Percentiles rank a stretch among this genome's conserved stretches.
These are phyloP conservation scores for Colletotrichum sublineola DNA, from an alignment of 2,329 filamentous ascomycete species.

Conservation along the genomic window DNA sequence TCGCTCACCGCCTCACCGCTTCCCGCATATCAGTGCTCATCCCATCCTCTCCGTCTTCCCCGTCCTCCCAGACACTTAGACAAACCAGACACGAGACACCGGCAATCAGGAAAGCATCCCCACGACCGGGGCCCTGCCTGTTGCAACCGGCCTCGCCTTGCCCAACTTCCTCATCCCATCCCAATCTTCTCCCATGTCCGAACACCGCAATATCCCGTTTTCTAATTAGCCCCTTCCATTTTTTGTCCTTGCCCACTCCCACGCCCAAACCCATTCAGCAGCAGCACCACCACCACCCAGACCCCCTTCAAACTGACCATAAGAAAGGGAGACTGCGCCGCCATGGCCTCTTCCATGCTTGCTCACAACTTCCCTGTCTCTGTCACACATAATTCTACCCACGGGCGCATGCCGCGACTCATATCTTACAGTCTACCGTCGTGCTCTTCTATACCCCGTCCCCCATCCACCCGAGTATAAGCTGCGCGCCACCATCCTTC, in stretches of 20 bases:
- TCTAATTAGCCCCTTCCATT: slow-evolving; percentile 32
- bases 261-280: slow-evolving; percentile 9
- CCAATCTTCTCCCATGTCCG: slow-evolving; percentile 15
- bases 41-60: slow-evolving; percentile 37
- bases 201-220: slow-evolving; percentile 28
- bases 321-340: slow-evolving; percentile 36
- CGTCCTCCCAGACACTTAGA: slow-evolving; percentile 37
- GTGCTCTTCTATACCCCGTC: not conserved
- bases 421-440: slow-evolving; percentile 3
- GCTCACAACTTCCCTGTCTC: slow-evolving; percentile 17
- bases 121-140: slow-evolving; percentile 40
- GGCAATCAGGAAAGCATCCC: slow-evolving; percentile 38
- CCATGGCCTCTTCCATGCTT: slow-evolving; percentile 34
- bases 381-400: slow-evolving; percentile 31
- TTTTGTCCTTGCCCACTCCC: slow-evolving; percentile 9
- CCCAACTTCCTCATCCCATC: slow-evolving; percentile 30
- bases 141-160: slow-evolving; percentile 39
- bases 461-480: slow-evolving; percentile 15
- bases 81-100: slow-evolving; percentile 39
- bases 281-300: slow-evolving; percentile 14
- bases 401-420: slow-evolving; percentile 35
- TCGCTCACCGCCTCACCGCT: slow-evolving; percentile 43
- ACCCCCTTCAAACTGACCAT: slow-evolving; percentile 34
- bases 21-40: slow-evolving; percentile 42
- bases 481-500: slow-evolving; percentile 7